Conservation (phyloP, 2,329 filamentous ascomycete genomes). For the Colletotrichum navitas region DNA sequence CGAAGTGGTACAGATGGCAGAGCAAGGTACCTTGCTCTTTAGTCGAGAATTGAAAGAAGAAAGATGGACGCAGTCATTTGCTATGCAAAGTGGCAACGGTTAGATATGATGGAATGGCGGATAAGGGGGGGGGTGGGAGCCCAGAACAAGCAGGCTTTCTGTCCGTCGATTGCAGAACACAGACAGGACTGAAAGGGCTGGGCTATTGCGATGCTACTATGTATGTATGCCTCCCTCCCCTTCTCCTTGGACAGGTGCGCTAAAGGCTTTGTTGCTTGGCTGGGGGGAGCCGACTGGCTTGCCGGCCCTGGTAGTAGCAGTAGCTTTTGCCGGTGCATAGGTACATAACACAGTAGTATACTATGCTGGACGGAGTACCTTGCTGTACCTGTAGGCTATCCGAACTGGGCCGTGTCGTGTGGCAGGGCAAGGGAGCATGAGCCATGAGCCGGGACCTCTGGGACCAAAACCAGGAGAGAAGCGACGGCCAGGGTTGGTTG, state of each 20-base stretch:
- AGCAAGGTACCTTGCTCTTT: slow-evolving; percentile 11
- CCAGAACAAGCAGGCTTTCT: slow-evolving; percentile 31
- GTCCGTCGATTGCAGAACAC: neutral
- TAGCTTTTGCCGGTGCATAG: slow-evolving; percentile 10
- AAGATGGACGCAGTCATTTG: slow-evolving; percentile 36
- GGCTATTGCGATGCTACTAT: neutral
- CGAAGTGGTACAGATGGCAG: slow-evolving; percentile 14
- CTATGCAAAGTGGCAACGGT: slow-evolving; percentile 37
- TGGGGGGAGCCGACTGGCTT: neutral
- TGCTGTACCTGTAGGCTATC: slow-evolving; percentile 14
- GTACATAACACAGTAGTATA: too few species aligned
- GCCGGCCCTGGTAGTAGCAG: neutral
- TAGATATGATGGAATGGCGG: slow-evolving; percentile 32
- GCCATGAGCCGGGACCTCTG: slow-evolving; percentile 36
- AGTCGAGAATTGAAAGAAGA: slow-evolving; percentile 18
- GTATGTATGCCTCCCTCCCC: neutral
- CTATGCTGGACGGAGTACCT: slow-evolving; percentile 21
- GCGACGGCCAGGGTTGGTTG: slow-evolving; percentile 33
- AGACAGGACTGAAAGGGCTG: neutral
- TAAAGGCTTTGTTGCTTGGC: slow-evolving; percentile 32
- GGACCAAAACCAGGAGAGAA: slow-evolving; percentile 24
- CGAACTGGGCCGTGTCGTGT: slow-evolving; percentile 21
- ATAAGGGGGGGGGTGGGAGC: neutral
- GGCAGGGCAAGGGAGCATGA: slow-evolving; percentile 39
- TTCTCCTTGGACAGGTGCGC: slow-evolving; percentile 3